These are phyloP conservation scores for Curvularia spicifera DNA, from an alignment of 2,329 filamentous ascomycete genomes.

Conservation along the genomic window DNA sequence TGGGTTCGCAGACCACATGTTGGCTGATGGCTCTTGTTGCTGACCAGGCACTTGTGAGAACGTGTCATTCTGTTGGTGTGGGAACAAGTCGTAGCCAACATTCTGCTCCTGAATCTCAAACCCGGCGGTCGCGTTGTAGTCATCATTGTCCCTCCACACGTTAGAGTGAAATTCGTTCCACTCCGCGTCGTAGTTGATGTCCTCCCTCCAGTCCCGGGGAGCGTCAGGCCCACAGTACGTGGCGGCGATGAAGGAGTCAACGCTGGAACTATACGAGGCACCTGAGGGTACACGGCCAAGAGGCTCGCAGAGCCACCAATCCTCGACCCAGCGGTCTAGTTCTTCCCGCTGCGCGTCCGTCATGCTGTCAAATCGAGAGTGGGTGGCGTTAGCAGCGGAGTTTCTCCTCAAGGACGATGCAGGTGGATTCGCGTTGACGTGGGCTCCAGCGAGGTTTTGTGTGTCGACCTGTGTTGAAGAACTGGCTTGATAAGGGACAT, in stretches of 20 bases:
- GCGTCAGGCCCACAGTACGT: neutral
- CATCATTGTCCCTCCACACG: too few species aligned
- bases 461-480: too few species aligned
- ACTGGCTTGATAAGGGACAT: too few species aligned
- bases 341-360: too few species aligned
- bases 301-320: constrained; percentile 2
- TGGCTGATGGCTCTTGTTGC: neutral
- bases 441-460: too few species aligned
- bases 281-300: neutral
- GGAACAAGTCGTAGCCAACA: neutral
- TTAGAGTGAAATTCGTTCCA: too few species aligned
- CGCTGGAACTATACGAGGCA: neutral
- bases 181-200: too few species aligned
- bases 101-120: neutral
- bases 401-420: neutral
- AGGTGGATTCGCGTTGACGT: neutral
- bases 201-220: too few species aligned
- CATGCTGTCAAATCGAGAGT: neutral
- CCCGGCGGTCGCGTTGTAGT: too few species aligned
- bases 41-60: neutral
- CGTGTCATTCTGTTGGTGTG: too few species aligned
- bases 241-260: neutral
- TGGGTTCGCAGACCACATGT: neutral
- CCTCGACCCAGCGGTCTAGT: neutral
- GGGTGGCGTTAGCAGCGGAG: neutral